Evolutionary conservation across 163 green algal species (phyloP).

Genomic region (Volvox carteri): DNA sequence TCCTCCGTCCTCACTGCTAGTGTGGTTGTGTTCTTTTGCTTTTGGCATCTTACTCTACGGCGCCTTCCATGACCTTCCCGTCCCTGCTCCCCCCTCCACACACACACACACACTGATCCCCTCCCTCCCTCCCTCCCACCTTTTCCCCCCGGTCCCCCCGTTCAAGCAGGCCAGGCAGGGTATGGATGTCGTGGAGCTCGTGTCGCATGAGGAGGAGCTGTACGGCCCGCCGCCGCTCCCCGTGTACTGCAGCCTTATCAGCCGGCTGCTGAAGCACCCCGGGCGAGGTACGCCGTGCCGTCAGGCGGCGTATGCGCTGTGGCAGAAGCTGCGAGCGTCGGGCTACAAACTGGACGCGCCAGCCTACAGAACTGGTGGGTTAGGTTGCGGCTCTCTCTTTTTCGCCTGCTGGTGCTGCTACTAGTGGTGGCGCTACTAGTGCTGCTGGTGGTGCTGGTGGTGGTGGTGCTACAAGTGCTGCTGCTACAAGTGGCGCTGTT

Average conservation of each 20-base stretch:
- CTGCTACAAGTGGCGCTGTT: too few species aligned
- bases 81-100: too few species aligned
- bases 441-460: too few species aligned
- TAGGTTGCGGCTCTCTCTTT: not conserved
- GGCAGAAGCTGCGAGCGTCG: slow-evolving; percentile 37
- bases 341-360: slow-evolving; percentile 26
- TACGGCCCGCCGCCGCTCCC: not conserved
- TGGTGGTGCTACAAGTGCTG: too few species aligned
- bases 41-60: too few species aligned
- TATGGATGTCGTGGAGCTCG: slow-evolving; percentile 19
- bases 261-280: slow-evolving; percentile 41
- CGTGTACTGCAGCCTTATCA: slow-evolving; percentile 31
- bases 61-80: too few species aligned
- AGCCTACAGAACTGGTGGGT: slow-evolving; percentile 40
- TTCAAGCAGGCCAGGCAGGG: not conserved
- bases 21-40: too few species aligned
- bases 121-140: too few species aligned
- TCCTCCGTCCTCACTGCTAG: too few species aligned
- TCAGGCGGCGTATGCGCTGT: slow-evolving; percentile 44
- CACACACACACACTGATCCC: too few species aligned
- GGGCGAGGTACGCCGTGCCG: slow-evolving; percentile 24
- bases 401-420: too few species aligned
- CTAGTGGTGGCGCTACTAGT: too few species aligned
- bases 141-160: not conserved
- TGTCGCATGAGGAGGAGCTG: not conserved